Conservation (phyloP, 805 yeast species). For the Middelhovenomyces tepae region DNA sequence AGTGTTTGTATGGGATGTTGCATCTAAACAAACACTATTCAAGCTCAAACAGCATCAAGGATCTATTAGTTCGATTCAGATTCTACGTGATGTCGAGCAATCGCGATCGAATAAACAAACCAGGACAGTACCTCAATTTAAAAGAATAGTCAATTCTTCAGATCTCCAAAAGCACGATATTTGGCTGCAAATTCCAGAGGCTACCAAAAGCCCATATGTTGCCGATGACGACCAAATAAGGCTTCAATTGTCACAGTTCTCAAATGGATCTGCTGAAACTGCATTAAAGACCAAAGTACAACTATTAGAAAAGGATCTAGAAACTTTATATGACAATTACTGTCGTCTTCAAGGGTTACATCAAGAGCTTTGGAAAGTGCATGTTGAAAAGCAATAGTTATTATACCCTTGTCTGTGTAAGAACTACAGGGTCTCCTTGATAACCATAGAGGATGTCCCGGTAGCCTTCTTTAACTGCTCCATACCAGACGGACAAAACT, state of each 20-base stretch:
- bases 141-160: conserved; percentile 16
- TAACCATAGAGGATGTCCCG: conserved; percentile 12
- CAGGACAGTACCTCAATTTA: conserved; percentile 20
- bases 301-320: conserved; percentile 14
- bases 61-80: conserved; percentile 14
- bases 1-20: conserved; percentile 56
- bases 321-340: conserved; percentile 12
- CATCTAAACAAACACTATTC: conserved; percentile 27
- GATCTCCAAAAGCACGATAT: conserved; percentile 14
- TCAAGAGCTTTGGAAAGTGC: conserved; percentile 19
- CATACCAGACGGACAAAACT: conserved; percentile 13
- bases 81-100: conserved; percentile 7
- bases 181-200: conserved; percentile 12
- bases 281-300: conserved; percentile 12
- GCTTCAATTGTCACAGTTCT: conserved; percentile 6
- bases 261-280: conserved; percentile 8
- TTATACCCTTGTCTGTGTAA: conserved; percentile 14
- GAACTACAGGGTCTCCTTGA: conserved; percentile 6
- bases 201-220: background rate
- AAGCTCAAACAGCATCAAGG: conserved; percentile 21
- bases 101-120: conserved; percentile 3
- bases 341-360: conserved; percentile 13
- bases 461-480: conserved; percentile 9
- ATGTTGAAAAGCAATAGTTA: conserved; percentile 7
- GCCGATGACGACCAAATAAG: conserved; percentile 2